Percentiles rank a stretch among this genome's conserved stretches.
phyloP scores from a whole-genome alignment of 257 asterid species.

The Pogostemon cablin region DNA sequence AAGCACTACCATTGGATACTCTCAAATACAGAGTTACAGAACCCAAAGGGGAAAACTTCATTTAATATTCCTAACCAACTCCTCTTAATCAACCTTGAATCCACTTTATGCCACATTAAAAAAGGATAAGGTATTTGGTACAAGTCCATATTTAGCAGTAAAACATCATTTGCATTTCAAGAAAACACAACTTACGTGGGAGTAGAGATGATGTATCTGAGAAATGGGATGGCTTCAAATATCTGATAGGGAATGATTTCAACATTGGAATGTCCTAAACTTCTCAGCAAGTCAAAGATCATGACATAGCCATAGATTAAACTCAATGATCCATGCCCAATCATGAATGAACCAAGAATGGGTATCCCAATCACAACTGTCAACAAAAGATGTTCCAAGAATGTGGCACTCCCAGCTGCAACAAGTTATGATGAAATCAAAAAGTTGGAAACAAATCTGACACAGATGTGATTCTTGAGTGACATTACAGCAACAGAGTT shows the following conservation, averaged over 20 bases:
- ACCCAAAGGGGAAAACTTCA: background rate
- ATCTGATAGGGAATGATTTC: slow-evolving; percentile 77
- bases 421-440: background rate
- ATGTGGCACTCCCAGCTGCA: slow-evolving; percentile 85
- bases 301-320: slow-evolving; percentile 66
- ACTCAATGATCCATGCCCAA: slow-evolving; percentile 69
- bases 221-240: slow-evolving; percentile 60
- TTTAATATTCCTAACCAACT: slow-evolving; percentile 24
- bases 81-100: background rate
- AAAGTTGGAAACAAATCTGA: slow-evolving; percentile 43
- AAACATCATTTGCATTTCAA: too few relatives aligned
- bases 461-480: background rate
- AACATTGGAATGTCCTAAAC: slow-evolving; percentile 82
- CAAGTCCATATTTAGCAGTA: too few relatives aligned
- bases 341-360: slow-evolving; percentile 52
- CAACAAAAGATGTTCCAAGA: slow-evolving; percentile 71
- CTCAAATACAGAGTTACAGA: background rate
- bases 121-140: background rate
- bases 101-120: background rate
- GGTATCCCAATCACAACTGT: slow-evolving; percentile 70
- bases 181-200: slow-evolving; percentile 68
- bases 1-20: slow-evolving; percentile 8
- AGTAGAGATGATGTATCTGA: slow-evolving; percentile 65
- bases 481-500: background rate
- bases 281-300: slow-evolving; percentile 67